Evolutionary conservation across 2,329 filamentous ascomycete species (phyloP).

Genomic region (Zalaria obscura): DNA sequence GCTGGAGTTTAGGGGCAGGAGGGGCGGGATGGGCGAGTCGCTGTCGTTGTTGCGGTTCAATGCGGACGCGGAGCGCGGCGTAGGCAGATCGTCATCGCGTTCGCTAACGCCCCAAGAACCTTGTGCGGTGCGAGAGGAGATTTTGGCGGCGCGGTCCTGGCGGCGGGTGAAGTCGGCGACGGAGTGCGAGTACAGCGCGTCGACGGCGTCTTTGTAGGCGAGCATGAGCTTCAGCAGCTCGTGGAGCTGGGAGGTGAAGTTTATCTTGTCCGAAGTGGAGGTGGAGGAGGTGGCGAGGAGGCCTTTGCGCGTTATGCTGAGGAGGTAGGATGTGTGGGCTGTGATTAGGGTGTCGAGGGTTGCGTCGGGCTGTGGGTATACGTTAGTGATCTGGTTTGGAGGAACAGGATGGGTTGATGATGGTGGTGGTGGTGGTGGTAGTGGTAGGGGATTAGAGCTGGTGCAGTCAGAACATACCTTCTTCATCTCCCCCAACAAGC

Average conservation of each 20-base stretch:
- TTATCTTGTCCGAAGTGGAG: conserved; percentile 30
- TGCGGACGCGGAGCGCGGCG: conserved; percentile 11
- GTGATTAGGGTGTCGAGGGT: conserved; percentile 91
- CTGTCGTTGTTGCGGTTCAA: conserved; percentile 11
- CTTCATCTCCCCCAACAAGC: conserved; percentile 67
- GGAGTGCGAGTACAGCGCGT: conserved; percentile 86
- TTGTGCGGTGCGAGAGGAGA: conserved; percentile 50
- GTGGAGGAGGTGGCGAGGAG: conserved; percentile 43
- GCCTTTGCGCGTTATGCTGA: conserved; percentile 90
- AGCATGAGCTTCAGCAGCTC: conserved; percentile 92
- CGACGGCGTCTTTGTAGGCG: conserved; percentile 80
- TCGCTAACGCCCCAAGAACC: conserved; percentile 52
- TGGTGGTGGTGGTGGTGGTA: neutral
- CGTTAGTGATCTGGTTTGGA: neutral
- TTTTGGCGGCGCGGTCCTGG: conserved; percentile 70
- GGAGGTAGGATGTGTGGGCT: conserved; percentile 81
- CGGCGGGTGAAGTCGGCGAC: conserved; percentile 85
- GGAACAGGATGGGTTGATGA: neutral
- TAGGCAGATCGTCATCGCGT: conserved; percentile 26
- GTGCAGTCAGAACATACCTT: conserved; percentile 26
- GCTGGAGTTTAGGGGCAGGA: conserved; percentile 22
- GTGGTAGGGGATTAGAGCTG: neutral
- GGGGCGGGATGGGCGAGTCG: conserved; percentile 27
- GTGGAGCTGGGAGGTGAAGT: conserved; percentile 81
- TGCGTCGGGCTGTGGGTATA: conserved; percentile 46